Evolutionary conservation across 2,329 filamentous ascomycete species (phyloP), one percentile per base, ranked within the genome.

Genomic region (Aspergillus sp.): DNA sequence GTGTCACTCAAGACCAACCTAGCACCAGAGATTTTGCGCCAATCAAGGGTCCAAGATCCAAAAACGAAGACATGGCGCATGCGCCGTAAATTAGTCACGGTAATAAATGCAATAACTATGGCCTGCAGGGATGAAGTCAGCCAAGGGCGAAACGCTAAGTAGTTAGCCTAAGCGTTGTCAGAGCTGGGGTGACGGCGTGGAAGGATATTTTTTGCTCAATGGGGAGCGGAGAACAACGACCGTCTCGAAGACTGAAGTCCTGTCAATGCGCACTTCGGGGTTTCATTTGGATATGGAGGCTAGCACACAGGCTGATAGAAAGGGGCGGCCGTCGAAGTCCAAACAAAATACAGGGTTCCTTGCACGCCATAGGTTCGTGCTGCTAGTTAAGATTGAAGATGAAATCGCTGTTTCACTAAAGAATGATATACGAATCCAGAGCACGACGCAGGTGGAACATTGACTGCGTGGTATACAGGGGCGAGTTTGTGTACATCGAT

Each of bases 71-170:
- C 46, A 28, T 28, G 46, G 46, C 23, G 52, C 31, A 43, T 7
- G 15, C 38, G 23, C 23, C 52, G 23, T 31, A 47, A 47, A 55
- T 55, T 55, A 47, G 53, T 19, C 31, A 13, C 43, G 6, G 45
- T 34, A 54, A 54, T 49, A 31, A 54, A 52, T 34, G 6, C 25
- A 25, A 28, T 28, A 19, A 19, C 19, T 19, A 54, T 59, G 49
- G 45, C 57, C 30, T 50, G 46, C 58, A 38, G 51, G 45, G 57
- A 46, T 46, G 51, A 45, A 28, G 19, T 47, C 45, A 41, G 57
- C 57, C 57, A 54, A 54, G 57, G 45, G 23, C 53, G 4, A 4
- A 28, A 28, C 4, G 25, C 25, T 28, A 23, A 46, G 8, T 47
- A 41, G 34, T 15, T 41, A 41, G 34, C 34, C 34, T 41, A 41